Evolutionary conservation across 371 early-diverging fungal genomes (phyloP).

Genomic region (Zychaea mexicana): DNA sequence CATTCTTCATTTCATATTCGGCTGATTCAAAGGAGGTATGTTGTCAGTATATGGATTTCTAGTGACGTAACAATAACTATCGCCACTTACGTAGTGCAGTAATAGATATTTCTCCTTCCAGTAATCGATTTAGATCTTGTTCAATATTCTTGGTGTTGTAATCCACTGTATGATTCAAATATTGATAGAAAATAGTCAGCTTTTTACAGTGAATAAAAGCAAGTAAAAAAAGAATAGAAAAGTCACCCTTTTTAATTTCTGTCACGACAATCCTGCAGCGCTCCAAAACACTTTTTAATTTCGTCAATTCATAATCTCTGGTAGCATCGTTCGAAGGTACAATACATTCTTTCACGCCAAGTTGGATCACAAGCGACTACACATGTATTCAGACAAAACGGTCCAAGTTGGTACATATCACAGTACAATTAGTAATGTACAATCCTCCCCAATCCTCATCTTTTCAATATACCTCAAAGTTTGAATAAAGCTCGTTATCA

Average conservation of each 20-base stretch:
- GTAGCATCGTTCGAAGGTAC: conserved; percentile 58
- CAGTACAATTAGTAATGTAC: too few relatives aligned
- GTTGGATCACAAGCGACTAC: conserved; percentile 85
- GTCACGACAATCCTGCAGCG: conserved; percentile 81
- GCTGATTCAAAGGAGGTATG: conserved; percentile 48
- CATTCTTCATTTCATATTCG: conserved; percentile 80
- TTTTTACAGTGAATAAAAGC: too few relatives aligned
- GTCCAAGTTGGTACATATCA: too few relatives aligned
- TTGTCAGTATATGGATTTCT: background rate
- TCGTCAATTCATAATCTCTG: conserved; percentile 69
- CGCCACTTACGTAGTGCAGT: conserved; percentile 64
- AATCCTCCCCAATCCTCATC: too few relatives aligned
- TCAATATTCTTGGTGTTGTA: conserved; percentile 77
- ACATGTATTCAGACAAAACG: background rate
- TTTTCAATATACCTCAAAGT: conserved; percentile 70
- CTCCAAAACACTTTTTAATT: conserved; percentile 67
- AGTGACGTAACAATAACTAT: background rate
- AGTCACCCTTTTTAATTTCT: conserved; percentile 54
- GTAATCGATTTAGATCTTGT: conserved; percentile 84
- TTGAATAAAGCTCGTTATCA: conserved; percentile 91
- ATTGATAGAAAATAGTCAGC: background rate
- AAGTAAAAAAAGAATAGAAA: background rate
- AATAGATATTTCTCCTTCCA: conserved; percentile 71
- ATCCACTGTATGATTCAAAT: conserved; percentile 37
- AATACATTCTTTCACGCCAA: conserved; percentile 91